These are phyloP conservation scores for Erysiphe pulchra DNA, from an alignment of 2,329 filamentous ascomycete species.

Conservation along the genomic window DNA sequence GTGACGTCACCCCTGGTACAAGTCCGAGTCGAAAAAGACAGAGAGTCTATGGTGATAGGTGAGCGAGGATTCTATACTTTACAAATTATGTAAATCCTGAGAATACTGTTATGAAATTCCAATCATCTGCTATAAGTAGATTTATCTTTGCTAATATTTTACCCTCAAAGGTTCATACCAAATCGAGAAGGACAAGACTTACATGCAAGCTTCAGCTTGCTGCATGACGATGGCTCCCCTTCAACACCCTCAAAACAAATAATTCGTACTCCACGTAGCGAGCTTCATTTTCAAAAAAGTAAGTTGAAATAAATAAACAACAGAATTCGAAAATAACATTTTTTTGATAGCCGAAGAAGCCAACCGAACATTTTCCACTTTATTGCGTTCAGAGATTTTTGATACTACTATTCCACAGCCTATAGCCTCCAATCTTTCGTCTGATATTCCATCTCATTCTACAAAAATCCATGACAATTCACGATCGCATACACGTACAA, in stretches of 20 bases:
- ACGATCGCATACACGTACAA: slow-evolving; percentile 60
- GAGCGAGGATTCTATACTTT: slow-evolving; percentile 5
- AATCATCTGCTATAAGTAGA: neutral
- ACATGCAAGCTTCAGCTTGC: slow-evolving; percentile 71
- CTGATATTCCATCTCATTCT: slow-evolving; percentile 29
- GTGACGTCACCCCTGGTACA: slow-evolving; percentile 31
- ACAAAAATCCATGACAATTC: slow-evolving; percentile 37
- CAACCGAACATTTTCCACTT: slow-evolving; percentile 69
- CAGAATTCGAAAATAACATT: slow-evolving; percentile 1
- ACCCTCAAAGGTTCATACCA: slow-evolving; percentile 44
- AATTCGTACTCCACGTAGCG: slow-evolving; percentile 64
- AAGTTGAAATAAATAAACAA: slow-evolving; percentile 14
- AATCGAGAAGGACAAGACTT: slow-evolving; percentile 82
- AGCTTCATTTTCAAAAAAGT: slow-evolving; percentile 89
- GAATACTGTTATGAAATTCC: neutral
- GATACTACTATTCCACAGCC: slow-evolving; percentile 73
- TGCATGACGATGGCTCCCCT: slow-evolving; percentile 82
- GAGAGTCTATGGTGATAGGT: slow-evolving; percentile 34
- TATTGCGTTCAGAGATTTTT: slow-evolving; percentile 80
- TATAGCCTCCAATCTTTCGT: slow-evolving; percentile 29
- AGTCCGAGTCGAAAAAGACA: slow-evolving; percentile 46
- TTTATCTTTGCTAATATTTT: neutral
- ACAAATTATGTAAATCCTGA: slow-evolving; percentile 19
- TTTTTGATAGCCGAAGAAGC: slow-evolving; percentile 52
- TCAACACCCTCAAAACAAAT: slow-evolving; percentile 69